Evolutionary conservation across 2,329 filamentous ascomycete genomes (phyloP).

Genomic region (Epichloe gansuensis): DNA sequence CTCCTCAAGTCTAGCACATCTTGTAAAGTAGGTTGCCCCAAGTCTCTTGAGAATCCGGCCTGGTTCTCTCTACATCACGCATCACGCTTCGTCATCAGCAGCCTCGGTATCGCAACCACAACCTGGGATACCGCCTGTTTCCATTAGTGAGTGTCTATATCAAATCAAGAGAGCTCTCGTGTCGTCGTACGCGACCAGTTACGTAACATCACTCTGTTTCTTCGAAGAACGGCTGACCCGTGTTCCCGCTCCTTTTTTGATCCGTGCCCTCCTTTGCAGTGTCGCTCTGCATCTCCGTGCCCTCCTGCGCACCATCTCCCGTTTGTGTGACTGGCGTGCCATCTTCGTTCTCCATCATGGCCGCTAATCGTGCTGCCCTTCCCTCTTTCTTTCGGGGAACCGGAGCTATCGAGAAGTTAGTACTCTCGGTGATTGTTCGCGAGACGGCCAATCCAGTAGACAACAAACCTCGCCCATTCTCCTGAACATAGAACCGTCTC

Average conservation of each 20-base stretch:
- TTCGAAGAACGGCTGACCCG: not conserved
- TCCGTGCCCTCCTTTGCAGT: not conserved
- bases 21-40: not conserved
- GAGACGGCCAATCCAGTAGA: not conserved
- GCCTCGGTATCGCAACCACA: not conserved
- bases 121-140: not conserved
- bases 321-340: not conserved
- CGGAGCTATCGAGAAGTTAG: slow-evolving; percentile 25
- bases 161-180: not conserved
- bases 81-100: not conserved
- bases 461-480: slow-evolving; percentile 75
- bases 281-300: not conserved
- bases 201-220: not conserved
- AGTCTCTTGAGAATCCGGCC: not conserved
- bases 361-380: slow-evolving; percentile 38
- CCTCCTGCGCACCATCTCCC: not conserved
- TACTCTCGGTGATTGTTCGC: not conserved
- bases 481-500: slow-evolving; percentile 91
- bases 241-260: not conserved
- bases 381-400: slow-evolving; percentile 43
- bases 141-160: not conserved
- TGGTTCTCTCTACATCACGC: not conserved
- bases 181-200: not conserved
- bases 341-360: slow-evolving; percentile 34
- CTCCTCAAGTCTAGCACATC: not conserved